Base-by-base conservation (phyloP, 140 eudicot genomes). In the Anethum foeniculum region DNA sequence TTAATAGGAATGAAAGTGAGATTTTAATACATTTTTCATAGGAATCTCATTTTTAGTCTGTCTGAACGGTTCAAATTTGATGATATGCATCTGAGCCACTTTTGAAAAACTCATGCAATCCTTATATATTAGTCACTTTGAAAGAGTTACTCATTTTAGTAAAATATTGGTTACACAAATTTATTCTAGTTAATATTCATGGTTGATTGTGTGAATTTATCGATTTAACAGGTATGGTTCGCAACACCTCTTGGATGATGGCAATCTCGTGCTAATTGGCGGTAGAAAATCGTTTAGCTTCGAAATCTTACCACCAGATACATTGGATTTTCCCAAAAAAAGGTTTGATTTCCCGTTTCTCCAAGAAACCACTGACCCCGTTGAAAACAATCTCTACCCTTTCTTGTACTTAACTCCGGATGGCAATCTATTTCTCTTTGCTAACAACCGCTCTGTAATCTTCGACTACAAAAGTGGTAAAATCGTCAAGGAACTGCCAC, bases 321-420 rank as follows among this genome's bases (percentile, higher is more conserved):
- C 60, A 32, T 75, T 81, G 1, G 71, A 76, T 7, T 86, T 86
- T 82, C 58, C 75, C 12, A 39, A 83, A 0, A 77, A 81, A 27
- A 68, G 19, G 43, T 69, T 91, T 69, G 82, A 49, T 54, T 81
- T 93, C 19, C 92, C 85, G 0, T 86, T 93, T 81, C 96, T 96
- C 54, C 75, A 71, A 28, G 85, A 93, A 46, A 91, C 96, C 32
- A 80, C 88, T 3, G 93, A 91, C 9, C 87, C 80, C 23, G 78
- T 83, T 28, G 99, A 96, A 82, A 96, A 96, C 86, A 96, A 93
- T 77, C 92, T 96, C 62, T 96, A 93, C 82, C 99, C 99, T 0
- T 96, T 96, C 81, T 78, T 93, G 12, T 85, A 85, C 86, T 88
- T 96, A n/a, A 75, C 86, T 51, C 96, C 97, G 0, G 98, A 96